These are phyloP conservation scores for Penicillium lividum DNA, from an alignment of 495 filamentous ascomycete genomes.

Conservation along the genomic window DNA sequence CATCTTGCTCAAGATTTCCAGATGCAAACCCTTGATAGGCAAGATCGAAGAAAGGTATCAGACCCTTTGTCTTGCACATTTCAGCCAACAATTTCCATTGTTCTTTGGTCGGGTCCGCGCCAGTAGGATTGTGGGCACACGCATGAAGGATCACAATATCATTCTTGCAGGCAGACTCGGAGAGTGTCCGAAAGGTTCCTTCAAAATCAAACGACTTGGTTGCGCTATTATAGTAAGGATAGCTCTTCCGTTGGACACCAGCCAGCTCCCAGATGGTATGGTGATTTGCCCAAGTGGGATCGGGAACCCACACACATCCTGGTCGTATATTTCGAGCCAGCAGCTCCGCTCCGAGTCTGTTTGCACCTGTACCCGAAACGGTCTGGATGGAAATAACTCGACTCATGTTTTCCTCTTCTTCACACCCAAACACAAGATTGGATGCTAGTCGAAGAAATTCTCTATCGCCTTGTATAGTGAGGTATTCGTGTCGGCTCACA, in stretches of 20 bases:
- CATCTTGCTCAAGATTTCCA: slow-evolving; percentile 39
- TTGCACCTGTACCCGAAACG: slow-evolving; percentile 83
- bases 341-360: slow-evolving; percentile 77
- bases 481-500: slow-evolving; percentile 20
- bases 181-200: slow-evolving; percentile 10
- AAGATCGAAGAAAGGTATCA: slow-evolving; percentile 45
- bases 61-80: slow-evolving; percentile 22
- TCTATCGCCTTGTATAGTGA: slow-evolving; percentile 15
- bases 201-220: slow-evolving; percentile 11
- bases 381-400: slow-evolving; percentile 54
- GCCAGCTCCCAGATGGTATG: slow-evolving; percentile 28
- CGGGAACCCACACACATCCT: slow-evolving; percentile 27
- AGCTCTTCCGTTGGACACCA: slow-evolving; percentile 15
- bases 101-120: slow-evolving; percentile 33
- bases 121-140: slow-evolving; percentile 50
- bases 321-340: slow-evolving; percentile 45
- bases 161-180: slow-evolving; percentile 4
- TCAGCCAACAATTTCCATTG: slow-evolving; percentile 39
- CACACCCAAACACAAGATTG: slow-evolving; percentile 18
- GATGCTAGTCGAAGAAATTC: slow-evolving; percentile 16
- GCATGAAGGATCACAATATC: slow-evolving; percentile 44
- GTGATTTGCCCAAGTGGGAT: slow-evolving; percentile 38
- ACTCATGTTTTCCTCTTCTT: neutral
- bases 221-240: slow-evolving; percentile 35
- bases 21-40: slow-evolving; percentile 50